Base-by-base conservation (phyloP, 2,329 filamentous ascomycete genomes). In the Fusarium tricinctum region DNA sequence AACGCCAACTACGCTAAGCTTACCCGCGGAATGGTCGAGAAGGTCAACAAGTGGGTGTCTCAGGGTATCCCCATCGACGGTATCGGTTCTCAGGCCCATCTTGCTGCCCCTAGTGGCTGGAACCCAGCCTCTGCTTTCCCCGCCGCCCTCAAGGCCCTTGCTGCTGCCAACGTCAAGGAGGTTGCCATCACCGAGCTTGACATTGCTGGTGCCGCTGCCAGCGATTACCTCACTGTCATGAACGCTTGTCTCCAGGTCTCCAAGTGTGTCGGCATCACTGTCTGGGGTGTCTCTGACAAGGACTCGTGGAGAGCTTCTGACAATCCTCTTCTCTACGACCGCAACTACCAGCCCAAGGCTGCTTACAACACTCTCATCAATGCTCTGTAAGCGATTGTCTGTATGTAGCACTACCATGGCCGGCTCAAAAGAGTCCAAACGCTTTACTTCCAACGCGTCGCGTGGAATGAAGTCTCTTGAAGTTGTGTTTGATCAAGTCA, bases 171-270 rank as follows among this genome's bases (percentile, higher is more conserved):
- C 19, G 78, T 77, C 45, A 85, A 86, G 72, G 88, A 91, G 73
- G 84, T 90, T 32, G 89, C 89, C 8, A 82, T 91, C 48, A 91
- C 89, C 3, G 89, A 91, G 79, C 82, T 91, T 22, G 91, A 93
- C 73, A 91, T 93, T 72, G 83, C 84, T 50, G 80, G 81, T 20
- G 88, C 86, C 9, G 79, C 83, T 19, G 69, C 83, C 6, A 77
- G 78, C 20, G 89, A 91, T 75, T 92, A 90, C 72, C 77, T 83
- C n/a, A 82, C 84, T 42, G 83, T 87, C 22, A 82, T 83, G 64
- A 82, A 86, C 47, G 89, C 85, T 8, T 92, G 90, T 71, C 75
- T 90, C 32, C 78, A 83, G 20, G 79, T 88, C 47, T 61, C 80
- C 8, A 86, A 88, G 75, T 92, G 89, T 73, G 84, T 90, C 5